Evolutionary conservation across 1,139 yeast species (phyloP).

Genomic region (Pichia sp.): DNA sequence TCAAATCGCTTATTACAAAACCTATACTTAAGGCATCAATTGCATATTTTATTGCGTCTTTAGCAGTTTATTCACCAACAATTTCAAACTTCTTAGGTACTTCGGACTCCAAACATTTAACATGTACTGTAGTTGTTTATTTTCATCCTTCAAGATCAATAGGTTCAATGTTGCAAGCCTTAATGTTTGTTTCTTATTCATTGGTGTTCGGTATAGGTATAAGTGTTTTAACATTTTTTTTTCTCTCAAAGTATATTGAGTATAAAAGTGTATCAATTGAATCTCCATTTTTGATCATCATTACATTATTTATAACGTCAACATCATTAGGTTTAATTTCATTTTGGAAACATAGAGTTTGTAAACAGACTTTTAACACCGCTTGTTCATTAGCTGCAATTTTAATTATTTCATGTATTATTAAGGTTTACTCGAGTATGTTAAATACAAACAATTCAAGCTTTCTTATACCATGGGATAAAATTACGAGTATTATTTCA

Average conservation of each 20-base stretch:
- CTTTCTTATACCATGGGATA: constrained; percentile 37
- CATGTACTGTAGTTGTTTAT: constrained; percentile 78
- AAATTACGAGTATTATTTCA: constrained; percentile 49
- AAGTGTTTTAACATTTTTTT: constrained; percentile 47
- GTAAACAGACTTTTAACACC: constrained; percentile 67
- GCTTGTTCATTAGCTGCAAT: constrained; percentile 77
- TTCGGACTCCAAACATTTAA: constrained; percentile 72
- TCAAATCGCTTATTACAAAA: constrained; percentile 4
- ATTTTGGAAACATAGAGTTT: constrained; percentile 60
- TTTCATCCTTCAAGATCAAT: constrained; percentile 77
- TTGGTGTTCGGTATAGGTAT: constrained; percentile 51
- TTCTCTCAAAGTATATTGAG: constrained; percentile 39
- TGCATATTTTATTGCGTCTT: constrained; percentile 66
- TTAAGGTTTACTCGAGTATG: constrained; percentile 50
- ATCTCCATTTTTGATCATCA: constrained; percentile 6
- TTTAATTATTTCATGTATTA: constrained; percentile 61
- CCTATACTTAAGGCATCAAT: constrained; percentile 57
- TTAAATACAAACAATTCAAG: constrained; percentile 42
- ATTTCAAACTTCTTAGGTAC: constrained; percentile 53
- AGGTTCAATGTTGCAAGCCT: constrained; percentile 76
- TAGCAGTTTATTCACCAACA: constrained; percentile 63
- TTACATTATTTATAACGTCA: constrained; percentile 41
- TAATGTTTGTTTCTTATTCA: constrained; percentile 53
- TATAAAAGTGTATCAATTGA: background rate
- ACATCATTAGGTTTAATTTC: constrained; percentile 60